A percentile compares a stretch with the other conserved stretches of the same genome.
Conservation (phyloP, 192 early-diverging fungal genomes). For the Coemansia sp. region DNA sequence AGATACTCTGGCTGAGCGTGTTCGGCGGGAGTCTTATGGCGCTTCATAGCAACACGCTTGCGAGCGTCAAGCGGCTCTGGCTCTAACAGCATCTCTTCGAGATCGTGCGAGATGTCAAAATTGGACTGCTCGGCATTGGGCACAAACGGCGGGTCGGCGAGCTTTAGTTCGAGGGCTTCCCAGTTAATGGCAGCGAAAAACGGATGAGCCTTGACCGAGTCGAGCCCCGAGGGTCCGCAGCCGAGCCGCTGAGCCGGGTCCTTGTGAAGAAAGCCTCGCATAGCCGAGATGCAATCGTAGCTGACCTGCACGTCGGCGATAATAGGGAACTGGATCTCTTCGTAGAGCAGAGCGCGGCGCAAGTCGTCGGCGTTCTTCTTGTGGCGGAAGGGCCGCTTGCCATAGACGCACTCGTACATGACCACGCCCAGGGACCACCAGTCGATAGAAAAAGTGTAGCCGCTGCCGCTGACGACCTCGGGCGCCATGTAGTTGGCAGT, state of each 20-base stretch:
- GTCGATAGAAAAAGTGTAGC: slow-evolving; percentile 79
- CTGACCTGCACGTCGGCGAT: slow-evolving; percentile 43
- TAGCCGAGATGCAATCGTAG: slow-evolving; percentile 67
- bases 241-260: slow-evolving; percentile 81
- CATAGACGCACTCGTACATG: slow-evolving; percentile 83
- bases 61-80: slow-evolving; percentile 89
- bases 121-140: slow-evolving; percentile 89
- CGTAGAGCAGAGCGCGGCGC: slow-evolving; percentile 47
- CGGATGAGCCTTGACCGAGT: slow-evolving; percentile 71
- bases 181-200: slow-evolving; percentile 82
- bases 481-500: slow-evolving; percentile 87
- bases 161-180: slow-evolving; percentile 71
- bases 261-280: slow-evolving; percentile 74
- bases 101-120: slow-evolving; percentile 94
- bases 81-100: slow-evolving; percentile 96
- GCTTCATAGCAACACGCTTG: slow-evolving; percentile 63
- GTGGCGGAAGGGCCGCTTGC: slow-evolving; percentile 64
- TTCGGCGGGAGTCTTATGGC: slow-evolving; percentile 32
- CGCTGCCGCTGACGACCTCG: slow-evolving; percentile 59
- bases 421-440: slow-evolving; percentile 93
- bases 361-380: slow-evolving; percentile 13
- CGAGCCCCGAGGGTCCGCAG: slow-evolving; percentile 70
- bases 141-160: slow-evolving; percentile 76
- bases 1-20: slow-evolving; percentile 63
- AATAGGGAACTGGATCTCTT: slow-evolving; percentile 59